phyloP scores from a whole-genome alignment of 78 protist genomes.

The Anaeramoeba flamelloides region DNA sequence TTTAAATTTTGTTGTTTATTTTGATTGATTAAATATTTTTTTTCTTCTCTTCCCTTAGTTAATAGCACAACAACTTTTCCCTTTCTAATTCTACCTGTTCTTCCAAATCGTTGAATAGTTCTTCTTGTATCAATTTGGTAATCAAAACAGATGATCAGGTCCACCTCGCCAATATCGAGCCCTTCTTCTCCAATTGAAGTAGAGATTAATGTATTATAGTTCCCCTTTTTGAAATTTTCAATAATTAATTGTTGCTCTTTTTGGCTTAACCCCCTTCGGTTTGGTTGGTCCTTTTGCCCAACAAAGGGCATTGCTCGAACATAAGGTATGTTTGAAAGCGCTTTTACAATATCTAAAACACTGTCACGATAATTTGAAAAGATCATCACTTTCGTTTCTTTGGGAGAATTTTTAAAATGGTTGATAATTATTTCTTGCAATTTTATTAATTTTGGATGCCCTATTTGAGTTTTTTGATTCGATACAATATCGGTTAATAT shows the following conservation, averaged over 20 bases:
- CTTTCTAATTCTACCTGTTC: slow-evolving; percentile 65
- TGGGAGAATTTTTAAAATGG: slow-evolving; percentile 22
- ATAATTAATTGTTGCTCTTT: too few species aligned
- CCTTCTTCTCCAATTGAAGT: slow-evolving; percentile 88
- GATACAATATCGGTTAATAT: too few species aligned
- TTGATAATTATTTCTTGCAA: slow-evolving; percentile 2
- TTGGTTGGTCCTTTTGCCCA: too few species aligned
- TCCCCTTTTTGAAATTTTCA: slow-evolving; percentile 38
- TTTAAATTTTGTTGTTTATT: too few species aligned
- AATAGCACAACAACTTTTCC: too few species aligned
- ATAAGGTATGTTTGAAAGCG: too few species aligned
- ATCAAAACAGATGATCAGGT: slow-evolving; percentile 73
- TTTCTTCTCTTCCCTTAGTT: too few species aligned
- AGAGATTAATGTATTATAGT: slow-evolving; percentile 53
- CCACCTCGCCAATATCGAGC: slow-evolving; percentile 46
- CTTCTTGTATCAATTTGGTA: slow-evolving; percentile 36
- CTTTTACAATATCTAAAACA: slow-evolving; percentile 22
- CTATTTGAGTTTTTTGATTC: too few species aligned
- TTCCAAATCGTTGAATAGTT: slow-evolving; percentile 74
- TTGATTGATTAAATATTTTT: too few species aligned
- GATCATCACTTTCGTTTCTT: slow-evolving; percentile 47
- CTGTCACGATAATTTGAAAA: slow-evolving; percentile 31
- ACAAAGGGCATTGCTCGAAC: too few species aligned
- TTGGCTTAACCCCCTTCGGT: too few species aligned
- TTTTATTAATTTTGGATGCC: slow-evolving; percentile 15